phyloP scores from a whole-genome alignment of 305 asterid species.

The Fraxinus sp. region DNA sequence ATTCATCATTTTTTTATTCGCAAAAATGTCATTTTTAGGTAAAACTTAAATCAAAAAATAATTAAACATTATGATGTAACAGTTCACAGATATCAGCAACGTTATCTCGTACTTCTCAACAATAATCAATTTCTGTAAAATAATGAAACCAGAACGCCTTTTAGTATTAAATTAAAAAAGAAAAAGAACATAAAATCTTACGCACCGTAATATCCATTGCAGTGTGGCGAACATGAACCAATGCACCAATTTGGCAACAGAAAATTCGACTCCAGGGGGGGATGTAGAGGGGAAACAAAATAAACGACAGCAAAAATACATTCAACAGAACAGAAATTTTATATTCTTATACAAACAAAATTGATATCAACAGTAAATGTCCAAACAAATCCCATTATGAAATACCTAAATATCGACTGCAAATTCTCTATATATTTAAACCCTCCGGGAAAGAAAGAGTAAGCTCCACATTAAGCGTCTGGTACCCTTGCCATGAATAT shows the following conservation, averaged over 20 bases:
- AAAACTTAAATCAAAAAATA: background rate
- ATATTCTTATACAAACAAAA: constrained; percentile 29
- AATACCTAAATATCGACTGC: constrained; percentile 10
- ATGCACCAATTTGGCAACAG: background rate
- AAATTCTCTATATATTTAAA: constrained; percentile 17
- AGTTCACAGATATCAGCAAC: background rate
- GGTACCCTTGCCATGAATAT: constrained; percentile 1
- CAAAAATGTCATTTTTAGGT: background rate
- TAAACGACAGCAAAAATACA: background rate
- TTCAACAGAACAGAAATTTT: background rate
- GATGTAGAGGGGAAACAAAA: background rate
- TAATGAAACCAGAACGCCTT: background rate
- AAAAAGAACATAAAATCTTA: background rate
- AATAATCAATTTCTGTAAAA: background rate
- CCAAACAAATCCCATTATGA: constrained; percentile 21
- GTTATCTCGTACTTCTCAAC: background rate
- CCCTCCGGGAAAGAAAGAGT: background rate
- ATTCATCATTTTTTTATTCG: background rate
- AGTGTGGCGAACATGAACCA: background rate
- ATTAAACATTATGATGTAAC: background rate
- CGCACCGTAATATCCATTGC: background rate
- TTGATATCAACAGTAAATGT: constrained; percentile 36
- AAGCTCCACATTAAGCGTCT: constrained; percentile 19
- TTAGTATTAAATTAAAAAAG: background rate
- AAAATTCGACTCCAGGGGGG: background rate